A percentile compares a stretch with the other conserved stretches of the same genome.
Conservation (phyloP, 306 rosid genomes). For the Pachyrhizus erosus region DNA sequence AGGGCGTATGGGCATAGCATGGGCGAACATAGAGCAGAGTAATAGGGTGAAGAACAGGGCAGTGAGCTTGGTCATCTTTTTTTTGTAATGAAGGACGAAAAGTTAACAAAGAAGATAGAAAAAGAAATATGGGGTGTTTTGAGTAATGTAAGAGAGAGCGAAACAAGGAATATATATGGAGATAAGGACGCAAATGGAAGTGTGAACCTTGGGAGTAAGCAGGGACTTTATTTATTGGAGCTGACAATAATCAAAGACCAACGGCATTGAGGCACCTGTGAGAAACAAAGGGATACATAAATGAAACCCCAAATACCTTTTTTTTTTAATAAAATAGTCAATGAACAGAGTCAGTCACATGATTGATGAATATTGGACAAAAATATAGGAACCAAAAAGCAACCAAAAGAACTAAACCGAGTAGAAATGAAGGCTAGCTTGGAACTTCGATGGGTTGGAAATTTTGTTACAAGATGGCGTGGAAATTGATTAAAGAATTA, state of each 20-base stretch:
- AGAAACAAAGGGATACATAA: neutral
- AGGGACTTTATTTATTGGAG: slow-evolving; percentile 31
- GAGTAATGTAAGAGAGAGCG: neutral
- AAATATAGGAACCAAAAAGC: neutral
- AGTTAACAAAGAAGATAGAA: neutral
- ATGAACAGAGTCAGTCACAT: neutral
- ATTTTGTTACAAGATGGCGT: neutral
- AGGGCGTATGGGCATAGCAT: slow-evolving; percentile 45
- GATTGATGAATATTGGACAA: neutral
- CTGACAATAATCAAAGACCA: slow-evolving; percentile 26
- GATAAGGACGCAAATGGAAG: neutral
- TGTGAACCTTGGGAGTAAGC: slow-evolving; percentile 36
- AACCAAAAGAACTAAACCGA: neutral
- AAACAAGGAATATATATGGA: neutral
- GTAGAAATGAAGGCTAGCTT: neutral
- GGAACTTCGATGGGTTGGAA: neutral
- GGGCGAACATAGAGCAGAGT: slow-evolving; percentile 32
- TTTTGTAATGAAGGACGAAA: neutral
- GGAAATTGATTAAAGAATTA: neutral
- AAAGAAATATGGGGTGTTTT: neutral
- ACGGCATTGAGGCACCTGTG: neutral
- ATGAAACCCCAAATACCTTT: neutral
- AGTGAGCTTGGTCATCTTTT: slow-evolving; percentile 41
- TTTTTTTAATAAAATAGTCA: neutral
- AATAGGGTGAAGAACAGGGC: slow-evolving; percentile 42